Base-by-base conservation (phyloP, 345 rosid genomes). In the Hevea brasiliensis region DNA sequence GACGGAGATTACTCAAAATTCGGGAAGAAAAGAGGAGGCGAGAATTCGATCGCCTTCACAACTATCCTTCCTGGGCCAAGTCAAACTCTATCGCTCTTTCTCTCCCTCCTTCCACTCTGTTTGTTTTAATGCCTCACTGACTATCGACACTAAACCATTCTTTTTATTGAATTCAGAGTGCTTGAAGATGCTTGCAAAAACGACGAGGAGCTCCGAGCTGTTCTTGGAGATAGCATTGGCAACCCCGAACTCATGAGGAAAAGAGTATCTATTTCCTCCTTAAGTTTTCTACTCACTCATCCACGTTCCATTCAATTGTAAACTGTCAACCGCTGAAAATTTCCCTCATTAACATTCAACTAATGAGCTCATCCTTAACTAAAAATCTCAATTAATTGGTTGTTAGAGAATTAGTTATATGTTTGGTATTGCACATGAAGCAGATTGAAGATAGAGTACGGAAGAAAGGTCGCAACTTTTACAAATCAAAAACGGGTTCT, bases 31-130 rank as follows among this genome's bases (percentile, higher is more conserved):
- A 90, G 87, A 86, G 93, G 69, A 89, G 84, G 77, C 92, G 97
- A 11, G 97, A 94, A 76, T 72, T 78, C 70, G 96, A 94, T 48
- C 90, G 87, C 72, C 84, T 90, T 63, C 88, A 88, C 61, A 89
- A 85, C 26, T 92, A 92, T 79, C 98, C 98, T 65, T 54, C 90
- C 23, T 92, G 98, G 97, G 97, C 98, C 20, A 91, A 87, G 98
- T 93, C n/a, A 7, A 23, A 60, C 23, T 74, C 44, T 26, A 2
- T 40, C 35, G 9, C 24, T 4, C 44, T 26, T 5, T 40, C 35
- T 13, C 24, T 4, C 14, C 14, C 17, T 9, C 53, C 48, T 59
- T 69, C 69, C 37, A 32, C 37, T n/a, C n/a, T 69, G 18, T 71
- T 9, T 64, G 56, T 61, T 29, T 27, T 20, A 41, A 4, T 48